Evolutionary conservation across 306 rosid species (phyloP), one percentile per base, ranked within the genome.

Genomic region (Citrullus amarus): DNA sequence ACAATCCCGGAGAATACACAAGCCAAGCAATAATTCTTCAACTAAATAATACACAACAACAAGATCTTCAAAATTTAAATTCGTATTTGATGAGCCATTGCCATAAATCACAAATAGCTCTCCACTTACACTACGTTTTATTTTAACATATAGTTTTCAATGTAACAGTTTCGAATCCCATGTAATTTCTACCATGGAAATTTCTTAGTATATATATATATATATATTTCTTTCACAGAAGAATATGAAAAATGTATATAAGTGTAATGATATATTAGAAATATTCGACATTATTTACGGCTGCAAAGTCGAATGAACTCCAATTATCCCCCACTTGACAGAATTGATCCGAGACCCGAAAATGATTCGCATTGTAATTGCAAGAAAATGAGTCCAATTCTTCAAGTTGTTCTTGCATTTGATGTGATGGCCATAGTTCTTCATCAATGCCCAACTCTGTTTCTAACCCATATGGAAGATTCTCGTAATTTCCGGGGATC

Each of bases 71-170:
- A n/a, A 20, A 66, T 17, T 10, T 25, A 43, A 34, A 44, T 6
- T 44, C 39, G 6, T 18, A 25, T 43, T 22, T 46, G 20, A 41
- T 16, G 28, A 68, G 11, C 46, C 28, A 65, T 36, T 36, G 28
- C 7, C 44, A 63, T 63, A 14, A 61, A 63, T 34, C 46, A 32
- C 9, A 4, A 15, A 34, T 15, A 14, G 6, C 43, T 14, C n/a
- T 53, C 6, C 9, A 12, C 34, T 3, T 25, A 6, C 55, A 41
- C 75, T 13, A 48, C 6, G 1, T 22, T 63, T 67, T 32, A 53
- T 74, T 72, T 25, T 53, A 53, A 53, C 22, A 74, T 73, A 53
- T 73, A 73, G 78, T 30, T 28, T 73, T 17, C 8, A 73, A 73
- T 51, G 78, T 53, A 73, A 28, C 78, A 53, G 9, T 74, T 9